Evolutionary conservation across 2,329 filamentous ascomycete species (phyloP), one percentile per base, ranked within the genome.

Genomic region (Diaporthe sp.): DNA sequence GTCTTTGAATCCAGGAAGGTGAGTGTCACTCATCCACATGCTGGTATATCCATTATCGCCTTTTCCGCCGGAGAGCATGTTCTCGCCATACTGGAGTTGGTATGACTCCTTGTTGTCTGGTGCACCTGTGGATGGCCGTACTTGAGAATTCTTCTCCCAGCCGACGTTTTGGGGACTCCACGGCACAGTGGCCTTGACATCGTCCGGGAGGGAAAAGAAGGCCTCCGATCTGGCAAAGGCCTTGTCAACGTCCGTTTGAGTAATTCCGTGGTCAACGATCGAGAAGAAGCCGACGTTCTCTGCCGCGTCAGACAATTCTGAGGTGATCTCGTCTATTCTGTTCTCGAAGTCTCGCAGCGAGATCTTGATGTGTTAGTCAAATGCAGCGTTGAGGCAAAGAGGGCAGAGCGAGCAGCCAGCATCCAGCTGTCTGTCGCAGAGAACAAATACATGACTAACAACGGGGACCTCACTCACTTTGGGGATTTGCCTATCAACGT

Each of bases 241-340:
- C 42, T 71, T 76, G 25, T 90, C 86, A 22, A 92, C 87, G 39
- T 88, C 86, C 20, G 82, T 77, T 42, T 82, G 71, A 7, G 82
- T 57, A 75, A 84, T 76, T 82, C 85, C 80, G 75, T 91, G 90
- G 78, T 91, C 85, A 28, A 87, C 82, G 3, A 92, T 78, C 34
- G 85, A 87, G 81, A 92, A 92, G 85, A 92, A 92, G 12, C 90
- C 90, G 53, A 88, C 87, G 9, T 89, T 90, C 77, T 91, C 88
- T 0, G 90, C 88, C 5, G 90, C 90, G 47, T 86, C 75, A 76
- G 89, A 83, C 10, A 91, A 84, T 76, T 91, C 81, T 1, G 80
- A 72, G 0, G 89, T 90, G 78, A 92, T 91, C 58, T 88, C 85
- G 71, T 88, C 85, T 78, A 90, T 86, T 60, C 90, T 87, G n/a